phyloP scores from a whole-genome alignment of 768 basidiomycete species.

The Amanita rimosa region DNA sequence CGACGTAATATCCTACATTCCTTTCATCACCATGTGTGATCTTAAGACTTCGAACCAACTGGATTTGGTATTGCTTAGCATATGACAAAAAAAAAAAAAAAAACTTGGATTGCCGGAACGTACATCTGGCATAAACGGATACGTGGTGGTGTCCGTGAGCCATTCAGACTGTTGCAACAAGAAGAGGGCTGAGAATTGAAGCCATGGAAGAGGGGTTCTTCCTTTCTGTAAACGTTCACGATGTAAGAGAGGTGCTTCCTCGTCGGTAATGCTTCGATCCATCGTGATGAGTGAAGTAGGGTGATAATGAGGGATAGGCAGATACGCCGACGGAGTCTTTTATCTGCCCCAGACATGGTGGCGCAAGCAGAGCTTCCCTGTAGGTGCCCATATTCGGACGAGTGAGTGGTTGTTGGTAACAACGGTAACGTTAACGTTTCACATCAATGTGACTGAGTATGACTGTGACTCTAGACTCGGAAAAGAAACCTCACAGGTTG shows the following conservation, averaged over 20 bases:
- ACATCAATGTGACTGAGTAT: too few species aligned
- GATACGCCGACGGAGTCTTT: neutral
- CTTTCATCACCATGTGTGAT: constrained; percentile 55
- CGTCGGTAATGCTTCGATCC: neutral
- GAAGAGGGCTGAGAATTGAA: constrained; percentile 44
- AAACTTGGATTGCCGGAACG: constrained; percentile 10
- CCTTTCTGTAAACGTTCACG: constrained; percentile 31
- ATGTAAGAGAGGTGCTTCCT: neutral
- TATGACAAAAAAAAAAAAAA: too few species aligned
- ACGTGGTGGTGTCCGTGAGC: constrained; percentile 63
- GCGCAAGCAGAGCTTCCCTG: too few species aligned
- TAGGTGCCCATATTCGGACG: too few species aligned
- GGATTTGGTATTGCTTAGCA: neutral
- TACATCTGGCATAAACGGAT: constrained; percentile 70
- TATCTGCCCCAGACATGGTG: too few species aligned
- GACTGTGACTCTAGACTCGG: too few species aligned
- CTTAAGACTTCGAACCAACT: constrained; percentile 58
- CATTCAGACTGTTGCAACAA: constrained; percentile 71
- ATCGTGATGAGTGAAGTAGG: neutral
- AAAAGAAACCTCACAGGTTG: too few species aligned
- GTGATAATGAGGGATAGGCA: neutral
- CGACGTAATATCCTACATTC: constrained; percentile 24
- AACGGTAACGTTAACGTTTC: too few species aligned
- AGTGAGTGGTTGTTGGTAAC: too few species aligned
- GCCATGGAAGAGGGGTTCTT: too few species aligned